Evolutionary conservation across 2,329 filamentous ascomycete species (phyloP), one percentile per base, ranked within the genome.

Genomic region (Aureobasidium sp.): DNA sequence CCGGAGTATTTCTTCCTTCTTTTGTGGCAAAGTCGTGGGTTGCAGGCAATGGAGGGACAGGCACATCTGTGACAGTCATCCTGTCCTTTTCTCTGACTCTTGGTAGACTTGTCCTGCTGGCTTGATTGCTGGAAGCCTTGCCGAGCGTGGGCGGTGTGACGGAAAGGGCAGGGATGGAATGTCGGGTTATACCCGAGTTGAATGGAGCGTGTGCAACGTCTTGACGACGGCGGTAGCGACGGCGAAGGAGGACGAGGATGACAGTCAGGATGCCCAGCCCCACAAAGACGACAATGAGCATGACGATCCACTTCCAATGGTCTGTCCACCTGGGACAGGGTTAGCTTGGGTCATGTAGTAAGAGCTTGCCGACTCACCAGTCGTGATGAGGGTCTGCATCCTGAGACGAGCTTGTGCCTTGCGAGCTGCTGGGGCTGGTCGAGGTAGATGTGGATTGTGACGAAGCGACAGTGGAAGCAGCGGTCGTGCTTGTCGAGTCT

Each of bases 221-320:
- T 74, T 81, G 85, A 75, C 85, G 88, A 66, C 84, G 84, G 66
- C 90, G 79, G 74, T 92, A 88, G 67, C 87, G 86, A 62, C 86
- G 85, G 67, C 90, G 88, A 76, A 90, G 84, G 73, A 88, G 83
- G 70, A 86, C 84, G 42, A 87, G 87, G 20, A 83, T 80, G 42
- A 87, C 75, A 80, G 87, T 88, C 69, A 90, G 82, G 62, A 79
- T 79, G 15, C 81, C 76, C 64, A 95, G 88, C 59, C 79, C 87
- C 64, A 93, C 78, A 47, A 87, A 81, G 32, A 95, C 80, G 65
- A 93, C 78, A 66, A 91, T 86, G 59, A 94, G 80, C 81, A 94
- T 90, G 65, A 93, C 80, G 50, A 95, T 84, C 90, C 90, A 96
- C 77, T 86, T 82, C 71, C 84, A 90, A 73, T 93, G 89, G 32